These are phyloP conservation scores for Geranomyces variabilis DNA, from an alignment of 192 early-diverging fungal genomes.

Conservation along the genomic window DNA sequence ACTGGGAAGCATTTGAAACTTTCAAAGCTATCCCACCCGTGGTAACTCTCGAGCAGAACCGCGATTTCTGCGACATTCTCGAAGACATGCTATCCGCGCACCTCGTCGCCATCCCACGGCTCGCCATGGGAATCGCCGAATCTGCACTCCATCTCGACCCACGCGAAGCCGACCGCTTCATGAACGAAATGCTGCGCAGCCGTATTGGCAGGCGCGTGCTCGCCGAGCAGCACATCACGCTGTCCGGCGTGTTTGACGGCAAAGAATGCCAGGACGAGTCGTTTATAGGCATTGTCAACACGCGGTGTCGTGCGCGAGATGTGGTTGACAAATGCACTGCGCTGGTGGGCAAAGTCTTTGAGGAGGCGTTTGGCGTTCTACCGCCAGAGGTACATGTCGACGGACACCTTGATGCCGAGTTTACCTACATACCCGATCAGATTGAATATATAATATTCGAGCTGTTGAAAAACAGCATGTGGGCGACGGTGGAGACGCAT, in stretches of 20 bases:
- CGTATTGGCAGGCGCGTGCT: constrained; percentile 89
- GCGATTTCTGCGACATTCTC: constrained; percentile 76
- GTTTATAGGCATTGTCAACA: constrained; percentile 74
- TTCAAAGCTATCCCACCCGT: constrained; percentile 74
- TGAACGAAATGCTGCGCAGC: constrained; percentile 86
- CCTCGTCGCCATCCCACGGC: constrained; percentile 82
- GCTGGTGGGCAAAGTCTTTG: constrained; percentile 47
- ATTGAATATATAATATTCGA: constrained; percentile 94
- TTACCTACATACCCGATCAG: constrained; percentile 95
- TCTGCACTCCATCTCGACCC: constrained; percentile 66
- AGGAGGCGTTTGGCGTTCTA: constrained; percentile 46
- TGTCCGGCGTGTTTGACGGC: constrained; percentile 62
- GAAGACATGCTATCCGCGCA: constrained; percentile 77
- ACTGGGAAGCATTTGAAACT: constrained; percentile 92
- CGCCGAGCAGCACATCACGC: constrained; percentile 89
- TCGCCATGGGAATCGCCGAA: constrained; percentile 86
- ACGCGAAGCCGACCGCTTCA: constrained; percentile 77
- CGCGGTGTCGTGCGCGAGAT: constrained; percentile 61
- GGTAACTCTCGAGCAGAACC: constrained; percentile 79
- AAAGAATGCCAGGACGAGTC: constrained; percentile 56
- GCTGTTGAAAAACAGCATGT: constrained; percentile 85
- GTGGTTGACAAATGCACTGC: constrained; percentile 48
- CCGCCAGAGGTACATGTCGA: constrained; percentile 79
- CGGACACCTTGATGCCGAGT: constrained; percentile 71
- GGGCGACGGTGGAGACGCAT: constrained; percentile 66